These are phyloP conservation scores for Heliocybe sulcata DNA, from an alignment of 1,284 basidiomycete species.

Conservation along the genomic window DNA sequence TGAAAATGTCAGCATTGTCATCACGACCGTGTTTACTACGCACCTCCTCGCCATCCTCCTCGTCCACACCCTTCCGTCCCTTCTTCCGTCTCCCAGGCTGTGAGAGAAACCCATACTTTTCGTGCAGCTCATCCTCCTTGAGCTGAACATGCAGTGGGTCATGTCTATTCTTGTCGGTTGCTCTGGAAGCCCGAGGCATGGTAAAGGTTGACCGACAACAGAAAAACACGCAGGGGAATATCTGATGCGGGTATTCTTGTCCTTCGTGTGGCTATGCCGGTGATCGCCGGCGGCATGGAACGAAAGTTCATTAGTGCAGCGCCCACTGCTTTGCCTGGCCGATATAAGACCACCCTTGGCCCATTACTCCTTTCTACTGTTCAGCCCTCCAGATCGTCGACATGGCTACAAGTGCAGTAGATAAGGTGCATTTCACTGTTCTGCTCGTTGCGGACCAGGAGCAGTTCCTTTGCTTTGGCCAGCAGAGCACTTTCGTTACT, in stretches of 20 bases:
- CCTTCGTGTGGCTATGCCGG: not conserved
- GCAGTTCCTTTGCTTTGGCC: not conserved
- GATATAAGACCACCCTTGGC: too few relatives aligned
- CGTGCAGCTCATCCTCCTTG: slow-evolving; percentile 64
- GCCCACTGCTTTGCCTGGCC: too few relatives aligned
- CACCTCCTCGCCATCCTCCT: slow-evolving; percentile 55
- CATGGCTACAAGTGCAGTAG: too few relatives aligned
- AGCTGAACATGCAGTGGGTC: slow-evolving; percentile 84
- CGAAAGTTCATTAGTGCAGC: too few relatives aligned
- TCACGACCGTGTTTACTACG: slow-evolving; percentile 9
- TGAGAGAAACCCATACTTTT: slow-evolving; percentile 73
- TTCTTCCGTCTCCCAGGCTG: slow-evolving; percentile 71
- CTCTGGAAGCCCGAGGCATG: slow-evolving; percentile 61
- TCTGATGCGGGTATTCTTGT: not conserved
- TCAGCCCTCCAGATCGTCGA: too few relatives aligned
- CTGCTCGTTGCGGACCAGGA: too few relatives aligned
- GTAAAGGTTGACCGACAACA: slow-evolving; percentile 4
- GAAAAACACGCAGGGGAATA: not conserved
- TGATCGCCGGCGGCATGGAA: too few relatives aligned
- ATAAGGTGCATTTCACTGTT: too few relatives aligned
- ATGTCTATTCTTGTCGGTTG: slow-evolving; percentile 56
- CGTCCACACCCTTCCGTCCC: slow-evolving; percentile 35
- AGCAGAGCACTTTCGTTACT: not conserved
- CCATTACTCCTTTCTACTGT: too few relatives aligned
- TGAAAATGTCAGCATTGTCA: not conserved